Evolutionary conservation across 306 rosid genomes (phyloP), one percentile per base, ranked within the genome.

Genomic region (Vachellia pachyceras): DNA sequence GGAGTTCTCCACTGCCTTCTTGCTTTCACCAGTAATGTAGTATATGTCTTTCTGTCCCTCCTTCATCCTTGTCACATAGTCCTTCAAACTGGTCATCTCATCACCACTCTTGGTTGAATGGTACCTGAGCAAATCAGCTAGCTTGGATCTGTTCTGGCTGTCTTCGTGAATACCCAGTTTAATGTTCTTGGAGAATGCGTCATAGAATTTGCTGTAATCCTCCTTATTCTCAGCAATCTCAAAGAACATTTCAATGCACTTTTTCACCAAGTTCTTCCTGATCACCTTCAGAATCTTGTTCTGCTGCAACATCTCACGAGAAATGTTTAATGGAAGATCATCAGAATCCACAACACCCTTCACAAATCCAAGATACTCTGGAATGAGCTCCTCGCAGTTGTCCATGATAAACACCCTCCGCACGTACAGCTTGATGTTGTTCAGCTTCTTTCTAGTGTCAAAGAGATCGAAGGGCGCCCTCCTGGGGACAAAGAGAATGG

Each of bases 381-480:
- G 93, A 68, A 90, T 90, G 20, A 90, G 84, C 73, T 90, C 93
- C 75, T 90, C 91, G 10, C 91, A 87, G 22, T 90, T 90, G 82
- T 90, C 93, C 93, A 88, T 90, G 60, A 90, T 90, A 79, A 90
- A 90, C 47, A 90, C 93, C 79, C 93, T 87, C 63, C 91, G 50
- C 6, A 90, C 91, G 29, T 90, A 90, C 0, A 90, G 85, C 87
- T 90, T 90, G 6, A 90, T 90, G 74, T 88, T 90, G 82, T 90
- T 90, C 86, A 88, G 40, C 80, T 86, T 90, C 83, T 90, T 90
- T 66, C 86, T 76, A 10, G 84, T 88, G 83, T 90, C 93, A 1
- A 90, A 90, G 0, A 90, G 86, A 72, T 87, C 93, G 3, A 90
- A 90, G 2, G 91, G 93, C 3, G 93, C 93, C 41, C 93, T 86